Evolutionary conservation across 768 basidiomycete genomes (phyloP).

Genomic region (Peribolospora kevripleyi): DNA sequence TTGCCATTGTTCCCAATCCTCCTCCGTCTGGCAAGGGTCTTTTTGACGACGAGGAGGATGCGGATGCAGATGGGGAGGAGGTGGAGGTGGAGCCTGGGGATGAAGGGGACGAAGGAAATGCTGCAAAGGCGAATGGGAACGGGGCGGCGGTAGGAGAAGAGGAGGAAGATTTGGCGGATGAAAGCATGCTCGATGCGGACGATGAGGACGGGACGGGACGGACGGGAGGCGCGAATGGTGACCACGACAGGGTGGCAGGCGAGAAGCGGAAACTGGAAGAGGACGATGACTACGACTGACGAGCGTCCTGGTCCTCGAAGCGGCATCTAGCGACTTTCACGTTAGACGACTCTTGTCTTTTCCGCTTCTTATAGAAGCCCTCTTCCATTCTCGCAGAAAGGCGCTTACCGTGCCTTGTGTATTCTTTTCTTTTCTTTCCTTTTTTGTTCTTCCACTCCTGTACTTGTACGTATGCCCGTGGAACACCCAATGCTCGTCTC

Average conservation of each 20-base stretch:
- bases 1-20: constrained; percentile 19
- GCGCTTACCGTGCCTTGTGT: no score
- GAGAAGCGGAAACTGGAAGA: constrained; percentile 7
- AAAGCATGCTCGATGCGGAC: constrained; percentile 17
- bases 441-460: no score
- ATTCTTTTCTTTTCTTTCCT: no score
- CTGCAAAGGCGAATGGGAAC: constrained; percentile 3
- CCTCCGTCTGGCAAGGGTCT: constrained; percentile 3
- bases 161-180: constrained; percentile 14
- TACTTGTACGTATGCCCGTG: no score
- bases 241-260: background rate
- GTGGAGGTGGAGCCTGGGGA: constrained; percentile 3
- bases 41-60: constrained; percentile 1
- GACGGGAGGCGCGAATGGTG: background rate
- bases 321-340: no score
- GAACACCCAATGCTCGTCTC: no score
- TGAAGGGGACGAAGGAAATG: constrained; percentile 2
- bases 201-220: constrained; percentile 13
- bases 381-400: no score
- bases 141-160: constrained; percentile 13
- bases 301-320: no score
- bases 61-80: constrained; percentile 7
- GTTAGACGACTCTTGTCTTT: no score
- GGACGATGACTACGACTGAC: constrained; percentile 1
- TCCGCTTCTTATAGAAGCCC: no score